Percentiles rank a stretch among this genome's conserved stretches.
Conservation (phyloP, 345 rosid genomes). For the Durio zibethinus region DNA sequence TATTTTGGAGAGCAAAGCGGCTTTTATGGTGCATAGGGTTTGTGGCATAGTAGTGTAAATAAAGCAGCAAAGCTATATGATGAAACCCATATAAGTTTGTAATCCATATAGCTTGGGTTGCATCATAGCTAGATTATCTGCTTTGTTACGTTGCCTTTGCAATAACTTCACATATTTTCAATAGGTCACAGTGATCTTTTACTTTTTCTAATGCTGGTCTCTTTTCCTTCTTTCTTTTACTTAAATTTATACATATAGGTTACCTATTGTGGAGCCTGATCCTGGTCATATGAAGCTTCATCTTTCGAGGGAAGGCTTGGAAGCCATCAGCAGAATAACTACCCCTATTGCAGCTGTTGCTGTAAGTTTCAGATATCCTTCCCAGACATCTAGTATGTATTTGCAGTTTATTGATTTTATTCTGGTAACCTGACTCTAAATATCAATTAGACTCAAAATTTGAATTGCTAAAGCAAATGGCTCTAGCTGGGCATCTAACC, state of each 20-base stretch:
- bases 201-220: conserved; percentile 1
- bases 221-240: not conserved
- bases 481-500: not conserved
- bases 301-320: conserved; percentile 85
- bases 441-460: not conserved
- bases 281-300: conserved; percentile 95
- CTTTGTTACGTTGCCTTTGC: not conserved
- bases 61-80: not conserved
- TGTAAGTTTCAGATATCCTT: conserved; percentile 51
- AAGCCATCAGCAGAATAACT: conserved; percentile 80
- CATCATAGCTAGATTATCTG: not conserved
- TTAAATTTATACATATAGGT: conserved; percentile 41
- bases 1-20: not conserved
- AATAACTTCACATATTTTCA: not conserved
- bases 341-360: conserved; percentile 88
- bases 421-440: not conserved
- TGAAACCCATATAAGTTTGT: not conserved
- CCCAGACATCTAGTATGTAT: conserved; percentile 19
- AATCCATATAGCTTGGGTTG: too few relatives aligned
- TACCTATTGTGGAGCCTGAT: conserved; percentile 94
- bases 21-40: not conserved
- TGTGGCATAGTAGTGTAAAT: not conserved
- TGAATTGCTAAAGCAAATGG: not conserved
- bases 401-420: not conserved
- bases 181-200: not conserved